A percentile compares a stretch with the other conserved stretches of the same genome.
Evolutionary conservation across 106 monocot genomes (phyloP).

Genomic region (Dendrobium catenatum): DNA sequence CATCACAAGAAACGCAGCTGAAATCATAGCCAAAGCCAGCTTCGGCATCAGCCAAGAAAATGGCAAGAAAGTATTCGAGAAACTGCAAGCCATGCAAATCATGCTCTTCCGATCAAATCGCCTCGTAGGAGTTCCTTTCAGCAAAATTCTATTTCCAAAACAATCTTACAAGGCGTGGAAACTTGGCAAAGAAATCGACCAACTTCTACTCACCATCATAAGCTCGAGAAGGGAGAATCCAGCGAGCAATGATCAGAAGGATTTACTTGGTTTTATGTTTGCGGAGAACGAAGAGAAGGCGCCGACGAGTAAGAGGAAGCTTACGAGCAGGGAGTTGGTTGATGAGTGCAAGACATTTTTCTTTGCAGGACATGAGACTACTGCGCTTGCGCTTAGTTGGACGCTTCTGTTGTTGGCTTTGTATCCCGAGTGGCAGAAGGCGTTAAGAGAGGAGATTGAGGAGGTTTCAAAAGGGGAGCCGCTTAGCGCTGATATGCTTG

Average conservation of each 20-base stretch:
- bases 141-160: conserved; percentile 21
- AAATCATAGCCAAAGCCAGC: conserved; percentile 64
- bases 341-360: conserved; percentile 93
- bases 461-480: conserved; percentile 15
- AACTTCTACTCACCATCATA: conserved; percentile 41
- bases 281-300: conserved; percentile 22
- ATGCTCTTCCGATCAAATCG: conserved; percentile 52
- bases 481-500: conserved; percentile 32
- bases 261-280: conserved; percentile 51
- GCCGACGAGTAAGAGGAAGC: conserved; percentile 15
- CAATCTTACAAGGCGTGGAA: conserved; percentile 26
- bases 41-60: conserved; percentile 43
- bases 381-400: conserved; percentile 57
- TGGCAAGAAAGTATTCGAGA: conserved; percentile 42
- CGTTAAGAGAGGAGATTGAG: conserved; percentile 41
- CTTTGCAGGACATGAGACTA: conserved; percentile 83
- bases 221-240: conserved; percentile 4
- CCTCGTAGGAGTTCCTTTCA: conserved; percentile 65
- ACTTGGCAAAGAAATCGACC: conserved; percentile 70
- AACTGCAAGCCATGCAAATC: conserved; percentile 43
- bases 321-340: conserved; percentile 53
- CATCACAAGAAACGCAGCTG: conserved; percentile 50
- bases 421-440: conserved; percentile 65
- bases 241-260: not conserved
- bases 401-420: conserved; percentile 50